phyloP scores from a whole-genome alignment of 306 rosid species.

The Morella rubra region DNA sequence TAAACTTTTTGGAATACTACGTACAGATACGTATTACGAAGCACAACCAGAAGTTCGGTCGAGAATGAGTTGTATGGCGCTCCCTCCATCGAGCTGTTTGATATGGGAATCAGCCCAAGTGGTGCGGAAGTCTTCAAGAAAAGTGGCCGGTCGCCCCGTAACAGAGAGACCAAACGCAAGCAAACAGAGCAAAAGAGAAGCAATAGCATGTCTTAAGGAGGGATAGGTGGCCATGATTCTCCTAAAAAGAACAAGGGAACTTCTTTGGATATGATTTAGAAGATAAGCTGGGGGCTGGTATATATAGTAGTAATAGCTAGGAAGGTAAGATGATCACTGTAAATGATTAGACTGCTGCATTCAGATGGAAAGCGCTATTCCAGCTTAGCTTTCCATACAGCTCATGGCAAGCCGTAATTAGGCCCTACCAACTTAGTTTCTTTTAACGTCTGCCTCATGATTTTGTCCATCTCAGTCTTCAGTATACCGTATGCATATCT shows the following conservation, averaged over 20 bases:
- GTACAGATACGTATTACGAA: neutral
- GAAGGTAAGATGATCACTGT: neutral
- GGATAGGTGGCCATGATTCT: slow-evolving; percentile 30
- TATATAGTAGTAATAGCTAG: slow-evolving; percentile 27
- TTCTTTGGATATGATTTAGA: slow-evolving; percentile 12
- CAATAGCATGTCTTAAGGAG: slow-evolving; percentile 20
- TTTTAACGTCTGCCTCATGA: slow-evolving; percentile 18
- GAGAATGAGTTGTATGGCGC: slow-evolving; percentile 70
- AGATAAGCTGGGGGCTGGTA: slow-evolving; percentile 21
- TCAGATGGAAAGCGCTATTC: slow-evolving; percentile 36
- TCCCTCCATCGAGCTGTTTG: slow-evolving; percentile 77
- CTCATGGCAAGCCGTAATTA: slow-evolving; percentile 55
- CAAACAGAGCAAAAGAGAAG: slow-evolving; percentile 30
- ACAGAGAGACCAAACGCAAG: slow-evolving; percentile 31
- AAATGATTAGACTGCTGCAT: slow-evolving; percentile 21
- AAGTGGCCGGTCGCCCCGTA: slow-evolving; percentile 71
- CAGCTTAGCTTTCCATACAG: slow-evolving; percentile 69
- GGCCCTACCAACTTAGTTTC: slow-evolving; percentile 59
- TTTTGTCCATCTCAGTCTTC: neutral
- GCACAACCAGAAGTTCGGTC: slow-evolving; percentile 85
- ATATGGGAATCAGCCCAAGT: slow-evolving; percentile 79
- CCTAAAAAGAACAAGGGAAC: slow-evolving; percentile 1
- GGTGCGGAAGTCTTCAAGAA: slow-evolving; percentile 59
- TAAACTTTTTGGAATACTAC: neutral
- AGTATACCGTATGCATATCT: neutral